Evolutionary conservation across 768 basidiomycete species (phyloP).

Genomic region (Thelephora ganbajun): DNA sequence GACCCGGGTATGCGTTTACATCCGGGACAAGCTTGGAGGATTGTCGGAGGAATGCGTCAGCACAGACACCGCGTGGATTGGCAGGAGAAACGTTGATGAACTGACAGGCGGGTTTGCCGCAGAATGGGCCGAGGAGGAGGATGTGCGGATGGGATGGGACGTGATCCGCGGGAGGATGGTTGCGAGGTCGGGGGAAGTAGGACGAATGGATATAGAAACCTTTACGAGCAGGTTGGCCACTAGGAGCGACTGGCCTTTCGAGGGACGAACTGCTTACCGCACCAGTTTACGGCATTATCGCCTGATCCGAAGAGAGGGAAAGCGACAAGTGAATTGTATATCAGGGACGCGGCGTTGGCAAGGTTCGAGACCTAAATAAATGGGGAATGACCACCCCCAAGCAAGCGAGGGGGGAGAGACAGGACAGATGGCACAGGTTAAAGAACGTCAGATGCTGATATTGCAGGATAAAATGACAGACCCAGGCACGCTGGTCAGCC

Average conservation of each 20-base stretch:
- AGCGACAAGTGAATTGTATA: constrained; percentile 65
- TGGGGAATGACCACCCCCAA: too few species aligned
- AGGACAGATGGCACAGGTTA: background rate
- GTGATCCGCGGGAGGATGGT: constrained; percentile 8
- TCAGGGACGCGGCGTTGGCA: constrained; percentile 68
- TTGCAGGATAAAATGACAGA: constrained; percentile 18
- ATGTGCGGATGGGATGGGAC: constrained; percentile 9
- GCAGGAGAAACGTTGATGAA: constrained; percentile 48
- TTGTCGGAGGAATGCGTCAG: constrained; percentile 50
- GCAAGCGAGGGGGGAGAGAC: background rate
- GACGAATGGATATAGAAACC: constrained; percentile 74
- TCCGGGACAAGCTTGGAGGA: constrained; percentile 57
- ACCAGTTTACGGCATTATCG: constrained; percentile 78
- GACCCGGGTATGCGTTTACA: constrained; percentile 75
- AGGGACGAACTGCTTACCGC: constrained; percentile 44
- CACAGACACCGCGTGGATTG: constrained; percentile 67
- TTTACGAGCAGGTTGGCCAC: constrained; percentile 16
- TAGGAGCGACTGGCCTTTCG: background rate
- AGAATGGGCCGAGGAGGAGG: constrained; percentile 73
- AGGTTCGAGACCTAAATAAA: constrained; percentile 63
- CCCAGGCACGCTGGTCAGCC: constrained; percentile 66
- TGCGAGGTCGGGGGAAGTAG: constrained; percentile 40
- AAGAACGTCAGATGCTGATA: background rate
- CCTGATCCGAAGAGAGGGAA: constrained; percentile 55
- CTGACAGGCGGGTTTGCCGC: constrained; percentile 86